Evolutionary conservation across 2,329 filamentous ascomycete genomes (phyloP).

Genomic region (Catunica adiposa): DNA sequence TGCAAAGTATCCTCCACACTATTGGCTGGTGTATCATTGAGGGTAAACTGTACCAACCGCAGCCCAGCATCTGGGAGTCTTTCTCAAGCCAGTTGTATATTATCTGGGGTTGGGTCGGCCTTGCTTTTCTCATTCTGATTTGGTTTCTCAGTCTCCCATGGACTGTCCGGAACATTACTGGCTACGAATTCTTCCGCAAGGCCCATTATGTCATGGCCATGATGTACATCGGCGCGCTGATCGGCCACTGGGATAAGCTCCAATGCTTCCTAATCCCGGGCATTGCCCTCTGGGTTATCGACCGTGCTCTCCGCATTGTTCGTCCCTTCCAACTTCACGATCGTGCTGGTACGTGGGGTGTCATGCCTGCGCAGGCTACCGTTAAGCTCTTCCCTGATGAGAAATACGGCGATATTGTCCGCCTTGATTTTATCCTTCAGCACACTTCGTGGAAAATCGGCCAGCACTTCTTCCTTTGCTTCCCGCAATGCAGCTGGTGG

Average conservation of each 20-base stretch:
- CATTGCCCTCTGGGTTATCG: conserved; percentile 47
- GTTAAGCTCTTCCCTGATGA: conserved; percentile 37
- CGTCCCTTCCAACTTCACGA: conserved; percentile 46
- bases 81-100: conserved; percentile 53
- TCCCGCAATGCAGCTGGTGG: conserved; percentile 49
- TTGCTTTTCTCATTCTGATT: conserved; percentile 44
- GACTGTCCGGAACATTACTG: conserved; percentile 43
- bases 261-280: conserved; percentile 53
- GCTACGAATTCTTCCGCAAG: conserved; percentile 66
- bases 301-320: conserved; percentile 41
- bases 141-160: conserved; percentile 39
- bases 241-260: conserved; percentile 55
- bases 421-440: conserved; percentile 47
- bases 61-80: conserved; percentile 38
- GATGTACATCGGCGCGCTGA: conserved; percentile 59
- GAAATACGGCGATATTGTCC: conserved; percentile 43
- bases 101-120: conserved; percentile 55
- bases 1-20: conserved; percentile 52
- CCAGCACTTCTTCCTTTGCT: conserved; percentile 57
- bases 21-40: conserved; percentile 55
- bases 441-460: conserved; percentile 48
- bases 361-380: conserved; percentile 16
- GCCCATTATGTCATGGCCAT: conserved; percentile 56
- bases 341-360: conserved; percentile 21
- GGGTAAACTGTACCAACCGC: conserved; percentile 50